Evolutionary conservation across 306 rosid species (phyloP), one percentile per base, ranked within the genome.

Genomic region (Castanea mollissima): DNA sequence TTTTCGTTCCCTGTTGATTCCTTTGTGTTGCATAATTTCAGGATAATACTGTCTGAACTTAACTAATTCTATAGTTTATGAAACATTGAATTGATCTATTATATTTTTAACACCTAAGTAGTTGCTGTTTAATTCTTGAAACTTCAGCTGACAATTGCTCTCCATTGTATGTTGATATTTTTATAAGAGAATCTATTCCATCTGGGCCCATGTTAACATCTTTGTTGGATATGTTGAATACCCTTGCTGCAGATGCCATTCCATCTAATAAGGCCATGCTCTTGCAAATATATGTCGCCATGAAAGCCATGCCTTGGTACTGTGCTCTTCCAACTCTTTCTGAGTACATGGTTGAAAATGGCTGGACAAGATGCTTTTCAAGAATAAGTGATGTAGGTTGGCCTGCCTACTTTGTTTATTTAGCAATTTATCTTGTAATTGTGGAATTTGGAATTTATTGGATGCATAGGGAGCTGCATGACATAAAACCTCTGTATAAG

Each of bases 241-340:
- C 74, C 78, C 49, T 44, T 83, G 34, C 69, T 88, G 88, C 90
- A 95, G 99, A 95, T 82, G 92, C 91, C 35, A 85, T 92, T 81
- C 99, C 99, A 29, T 86, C 93, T 16, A 90, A 81, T 69, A 82
- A 81, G 74, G 93, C 96, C 74, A 95, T 95, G 92, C 84, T 90
- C 68, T 83, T 91, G 88, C 99, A 95, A 89, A 92, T 95, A 74
- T 64, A 4, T 78, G 94, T 91, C 52, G 92, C 97, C 57, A 84
- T 92, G 95, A 92, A 90, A 85, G 92, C 96, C 69, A 92, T 92
- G 99, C 99, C 97, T 71, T 92, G 91, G 90, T 92, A 91, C 85
- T n/a, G 78, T 75, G 29, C 85, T 80, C 96, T 95, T 83, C 98
- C 98, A 25, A 74, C 92, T 73, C 13, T 91, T 71, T 84, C 94